These are phyloP conservation scores for Vitis vinifera DNA, from an alignment of 164 flowering plant genomes.

Conservation along the genomic window ASM3070453v1 NC_081810.1:23589001-23589500, in stretches of 20 bases:
- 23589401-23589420: constrained; percentile 72
- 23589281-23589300: not conserved
- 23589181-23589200: too few species aligned
- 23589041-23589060: constrained; percentile 70
- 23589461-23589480: not conserved
- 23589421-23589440: constrained; percentile 70
- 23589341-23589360: constrained; percentile 68
- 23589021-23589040: constrained; percentile 83
- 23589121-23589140: not conserved
- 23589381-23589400: constrained; percentile 60
- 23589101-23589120: not conserved
- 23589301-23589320: not conserved
- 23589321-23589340: constrained; percentile 69
- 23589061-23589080: constrained; percentile 87
- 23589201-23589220: too few species aligned
- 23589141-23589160: not conserved
- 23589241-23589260: not conserved
- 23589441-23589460: constrained; percentile 46
- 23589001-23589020: constrained; percentile 72
- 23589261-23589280: too few species aligned
- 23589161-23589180: not conserved
- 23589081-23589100: constrained; percentile 52
- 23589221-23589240: not conserved
- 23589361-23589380: constrained; percentile 60
- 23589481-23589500: not conserved